Conservation (phyloP, 1,284 basidiomycete species). For the Filobasidium uniguttulatum region DNA sequence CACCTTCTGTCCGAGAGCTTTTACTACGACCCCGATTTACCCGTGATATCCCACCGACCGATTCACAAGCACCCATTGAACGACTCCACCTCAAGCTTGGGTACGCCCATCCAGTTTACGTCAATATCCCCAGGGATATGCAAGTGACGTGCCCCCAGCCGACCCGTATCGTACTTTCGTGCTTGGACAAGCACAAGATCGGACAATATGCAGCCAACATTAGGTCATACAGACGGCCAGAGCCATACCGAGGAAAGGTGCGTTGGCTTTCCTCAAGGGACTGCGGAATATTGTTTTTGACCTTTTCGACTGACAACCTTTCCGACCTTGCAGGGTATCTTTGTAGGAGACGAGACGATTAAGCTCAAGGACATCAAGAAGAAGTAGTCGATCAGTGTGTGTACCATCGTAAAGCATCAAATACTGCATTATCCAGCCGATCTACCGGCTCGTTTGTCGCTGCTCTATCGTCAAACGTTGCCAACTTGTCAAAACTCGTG, state of each 20-base stretch:
- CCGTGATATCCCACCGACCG: slow-evolving; percentile 13
- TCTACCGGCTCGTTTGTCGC: too few relatives aligned
- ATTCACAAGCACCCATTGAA: slow-evolving; percentile 18
- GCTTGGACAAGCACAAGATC: slow-evolving; percentile 47
- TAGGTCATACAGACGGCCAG: slow-evolving; percentile 70
- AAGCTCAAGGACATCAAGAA: slow-evolving; percentile 86
- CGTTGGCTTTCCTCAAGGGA: slow-evolving; percentile 24
- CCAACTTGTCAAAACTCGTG: too few relatives aligned
- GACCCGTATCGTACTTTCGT: slow-evolving; percentile 41
- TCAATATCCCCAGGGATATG: slow-evolving; percentile 68
- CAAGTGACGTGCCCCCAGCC: slow-evolving; percentile 44
- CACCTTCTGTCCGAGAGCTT: slow-evolving; percentile 28
- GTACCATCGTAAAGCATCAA: background rate
- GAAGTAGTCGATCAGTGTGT: slow-evolving; percentile 49
- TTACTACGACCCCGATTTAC: slow-evolving; percentile 10
- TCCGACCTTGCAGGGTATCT: slow-evolving; percentile 56
- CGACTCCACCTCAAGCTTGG: slow-evolving; percentile 76
- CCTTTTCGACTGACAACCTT: background rate
- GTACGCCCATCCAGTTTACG: slow-evolving; percentile 71
- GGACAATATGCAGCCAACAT: slow-evolving; percentile 82
- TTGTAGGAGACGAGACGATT: slow-evolving; percentile 77
- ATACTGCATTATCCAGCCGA: too few relatives aligned
- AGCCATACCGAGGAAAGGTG: slow-evolving; percentile 96
- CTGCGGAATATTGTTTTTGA: too few relatives aligned
- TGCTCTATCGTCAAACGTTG: too few relatives aligned